These are phyloP conservation scores for Ceratobasidium sp. DNA, from an alignment of 1,284 basidiomycete genomes.

Conservation along the genomic window DNA sequence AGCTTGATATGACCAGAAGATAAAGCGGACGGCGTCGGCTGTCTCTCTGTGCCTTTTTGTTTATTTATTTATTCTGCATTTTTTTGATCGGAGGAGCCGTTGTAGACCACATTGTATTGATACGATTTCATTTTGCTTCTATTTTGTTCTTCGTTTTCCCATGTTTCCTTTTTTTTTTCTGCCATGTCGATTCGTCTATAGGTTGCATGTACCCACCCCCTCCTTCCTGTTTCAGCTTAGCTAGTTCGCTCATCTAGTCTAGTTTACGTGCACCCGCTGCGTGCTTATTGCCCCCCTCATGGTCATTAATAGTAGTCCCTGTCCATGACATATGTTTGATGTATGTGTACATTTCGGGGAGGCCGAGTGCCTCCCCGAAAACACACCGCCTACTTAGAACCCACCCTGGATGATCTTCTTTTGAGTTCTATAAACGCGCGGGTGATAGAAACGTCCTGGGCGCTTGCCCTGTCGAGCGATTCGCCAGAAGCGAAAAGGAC, in stretches of 20 bases:
- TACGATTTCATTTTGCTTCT: not conserved
- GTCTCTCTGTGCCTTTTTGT: not conserved
- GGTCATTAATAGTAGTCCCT: not conserved
- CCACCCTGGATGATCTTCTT: not conserved
- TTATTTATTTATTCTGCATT: slow-evolving; percentile 6
- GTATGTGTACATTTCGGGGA: not conserved
- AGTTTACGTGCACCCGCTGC: slow-evolving; percentile 1
- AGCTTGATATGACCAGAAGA: slow-evolving; percentile 8
- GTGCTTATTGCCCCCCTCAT: slow-evolving; percentile 13
- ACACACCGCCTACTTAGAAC: not conserved
- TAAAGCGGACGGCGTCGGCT: not conserved
- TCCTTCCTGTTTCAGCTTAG: not conserved
- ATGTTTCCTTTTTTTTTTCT: not conserved
- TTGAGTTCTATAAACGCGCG: too few species aligned
- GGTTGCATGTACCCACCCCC: not conserved
- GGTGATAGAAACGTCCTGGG: not conserved
- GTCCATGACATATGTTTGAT: not conserved
- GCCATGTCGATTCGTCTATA: not conserved
- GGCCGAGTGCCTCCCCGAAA: not conserved
- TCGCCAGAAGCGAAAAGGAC: not conserved
- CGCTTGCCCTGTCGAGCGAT: not conserved
- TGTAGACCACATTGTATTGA: slow-evolving; percentile 10
- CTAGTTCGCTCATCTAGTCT: not conserved
- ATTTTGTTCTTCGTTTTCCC: not conserved
- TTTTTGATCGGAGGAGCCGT: not conserved